Conservation (phyloP, 1,139 yeast genomes). For the Candida dubliniensis region DNA sequence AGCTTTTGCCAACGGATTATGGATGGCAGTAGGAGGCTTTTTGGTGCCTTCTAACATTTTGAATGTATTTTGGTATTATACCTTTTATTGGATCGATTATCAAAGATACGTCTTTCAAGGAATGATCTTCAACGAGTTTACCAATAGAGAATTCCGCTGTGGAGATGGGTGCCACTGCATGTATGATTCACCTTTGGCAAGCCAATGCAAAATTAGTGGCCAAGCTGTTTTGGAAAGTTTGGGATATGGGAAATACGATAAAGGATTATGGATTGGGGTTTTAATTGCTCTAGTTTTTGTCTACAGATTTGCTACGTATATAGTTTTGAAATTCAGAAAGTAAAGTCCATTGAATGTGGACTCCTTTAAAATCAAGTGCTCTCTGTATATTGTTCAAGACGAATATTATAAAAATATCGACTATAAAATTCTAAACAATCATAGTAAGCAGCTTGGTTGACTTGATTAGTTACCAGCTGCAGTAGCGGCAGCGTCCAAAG, state of each 20-base stretch:
- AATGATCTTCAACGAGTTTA: slow-evolving; percentile 43
- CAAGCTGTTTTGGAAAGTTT: slow-evolving; percentile 28
- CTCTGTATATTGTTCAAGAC: too few relatives aligned
- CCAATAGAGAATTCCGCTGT: slow-evolving; percentile 28
- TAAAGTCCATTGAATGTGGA: too few relatives aligned
- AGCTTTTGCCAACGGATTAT: slow-evolving; percentile 42
- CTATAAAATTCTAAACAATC: too few relatives aligned
- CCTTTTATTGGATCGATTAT: slow-evolving; percentile 41
- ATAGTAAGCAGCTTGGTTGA: too few relatives aligned
- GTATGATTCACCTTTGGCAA: slow-evolving; percentile 28
- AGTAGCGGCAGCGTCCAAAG: slow-evolving; percentile 31
- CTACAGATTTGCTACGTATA: slow-evolving; percentile 21
- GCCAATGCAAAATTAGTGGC: slow-evolving; percentile 32
- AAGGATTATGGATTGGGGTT: slow-evolving; percentile 36
- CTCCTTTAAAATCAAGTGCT: too few relatives aligned
- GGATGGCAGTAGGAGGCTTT: slow-evolving; percentile 48
- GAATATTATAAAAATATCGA: too few relatives aligned
- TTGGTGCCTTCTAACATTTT: slow-evolving; percentile 32
- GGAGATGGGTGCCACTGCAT: slow-evolving; percentile 34
- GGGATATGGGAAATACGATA: slow-evolving; percentile 27
- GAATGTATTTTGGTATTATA: slow-evolving; percentile 39
- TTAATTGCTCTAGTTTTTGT: slow-evolving; percentile 27
- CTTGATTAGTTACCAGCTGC: slow-evolving; percentile 3
- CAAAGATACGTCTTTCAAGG: slow-evolving; percentile 44
- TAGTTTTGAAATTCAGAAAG: slow-evolving; percentile 13